Percentiles rank a stretch among this genome's conserved stretches.
Evolutionary conservation across 108 stramenopile species (phyloP).

Genomic region (Skeletonema costatum): DNA sequence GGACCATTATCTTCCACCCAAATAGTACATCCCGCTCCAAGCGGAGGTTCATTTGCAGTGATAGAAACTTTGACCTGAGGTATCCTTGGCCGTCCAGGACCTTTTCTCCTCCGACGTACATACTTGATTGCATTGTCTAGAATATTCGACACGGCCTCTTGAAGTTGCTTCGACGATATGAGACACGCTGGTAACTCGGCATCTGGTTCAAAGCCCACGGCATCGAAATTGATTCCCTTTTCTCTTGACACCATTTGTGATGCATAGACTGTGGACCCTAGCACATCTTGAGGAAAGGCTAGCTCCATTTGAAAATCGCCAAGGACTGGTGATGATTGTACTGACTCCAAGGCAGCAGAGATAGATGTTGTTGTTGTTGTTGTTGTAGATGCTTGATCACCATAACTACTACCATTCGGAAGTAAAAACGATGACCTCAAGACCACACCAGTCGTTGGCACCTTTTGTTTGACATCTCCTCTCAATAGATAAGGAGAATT

Average conservation of each 20-base stretch:
- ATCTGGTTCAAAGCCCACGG: slow-evolving; percentile 49
- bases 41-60: slow-evolving; percentile 48
- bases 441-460: slow-evolving; percentile 1
- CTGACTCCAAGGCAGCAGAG: slow-evolving; percentile 3
- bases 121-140: slow-evolving; percentile 91
- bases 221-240: slow-evolving; percentile 64
- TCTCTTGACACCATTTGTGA: slow-evolving; percentile 71
- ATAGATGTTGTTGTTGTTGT: slow-evolving; percentile 23
- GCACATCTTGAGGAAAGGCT: slow-evolving; percentile 72
- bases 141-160: slow-evolving; percentile 80
- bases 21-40: slow-evolving; percentile 65
- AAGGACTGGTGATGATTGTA: slow-evolving; percentile 28
- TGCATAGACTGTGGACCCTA: slow-evolving; percentile 67
- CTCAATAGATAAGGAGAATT: slow-evolving; percentile 20
- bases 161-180: slow-evolving; percentile 59
- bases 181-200: slow-evolving; percentile 74
- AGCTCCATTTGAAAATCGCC: slow-evolving; percentile 71
- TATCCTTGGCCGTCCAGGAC: slow-evolving; percentile 20
- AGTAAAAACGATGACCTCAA: not conserved
- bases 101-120: slow-evolving; percentile 42
- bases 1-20: slow-evolving; percentile 87
- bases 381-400: not conserved
- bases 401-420: not conserved
- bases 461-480: slow-evolving; percentile 14
- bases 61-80: slow-evolving; percentile 66